Evolutionary conservation across 805 yeast species (phyloP).

Genomic region (Metschnikowia bowlesiae): DNA sequence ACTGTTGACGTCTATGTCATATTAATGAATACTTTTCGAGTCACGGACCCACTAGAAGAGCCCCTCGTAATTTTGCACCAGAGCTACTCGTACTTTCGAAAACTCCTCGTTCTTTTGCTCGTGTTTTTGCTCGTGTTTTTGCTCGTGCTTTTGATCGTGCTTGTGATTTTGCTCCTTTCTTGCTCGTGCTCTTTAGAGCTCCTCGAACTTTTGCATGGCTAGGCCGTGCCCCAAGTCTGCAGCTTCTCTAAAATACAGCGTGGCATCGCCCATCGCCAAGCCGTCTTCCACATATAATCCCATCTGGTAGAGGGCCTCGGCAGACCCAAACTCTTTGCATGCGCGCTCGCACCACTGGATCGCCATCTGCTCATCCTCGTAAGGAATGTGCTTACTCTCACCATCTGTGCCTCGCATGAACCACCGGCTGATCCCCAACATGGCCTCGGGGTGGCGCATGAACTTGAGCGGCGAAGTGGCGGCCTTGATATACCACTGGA

Average conservation of each 20-base stretch:
- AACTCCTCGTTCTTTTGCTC: too few relatives aligned
- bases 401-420: slow-evolving; percentile 32
- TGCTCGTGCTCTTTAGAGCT: not conserved
- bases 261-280: slow-evolving; percentile 22
- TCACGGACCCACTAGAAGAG: too few relatives aligned
- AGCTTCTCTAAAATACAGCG: slow-evolving; percentile 32
- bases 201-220: slow-evolving; percentile 14
- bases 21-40: too few relatives aligned
- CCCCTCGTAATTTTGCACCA: not conserved
- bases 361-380: slow-evolving; percentile 34
- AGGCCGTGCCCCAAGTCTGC: slow-evolving; percentile 29
- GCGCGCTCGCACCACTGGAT: slow-evolving; percentile 43
- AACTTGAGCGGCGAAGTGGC: slow-evolving; percentile 36
- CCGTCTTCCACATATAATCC: slow-evolving; percentile 39
- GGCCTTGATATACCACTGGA: slow-evolving; percentile 43
- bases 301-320: slow-evolving; percentile 39
- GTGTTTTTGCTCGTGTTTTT: not conserved
- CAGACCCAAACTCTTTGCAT: slow-evolving; percentile 31
- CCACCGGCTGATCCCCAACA: slow-evolving; percentile 44
- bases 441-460: slow-evolving; percentile 42
- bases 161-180: not conserved
- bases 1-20: too few relatives aligned
- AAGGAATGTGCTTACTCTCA: slow-evolving; percentile 32
- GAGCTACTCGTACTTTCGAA: not conserved
- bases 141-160: not conserved